These are phyloP conservation scores for Gnomoniopsis smithogilvyi DNA, from an alignment of 2,329 filamentous ascomycete species.

Conservation along the genomic window DNA sequence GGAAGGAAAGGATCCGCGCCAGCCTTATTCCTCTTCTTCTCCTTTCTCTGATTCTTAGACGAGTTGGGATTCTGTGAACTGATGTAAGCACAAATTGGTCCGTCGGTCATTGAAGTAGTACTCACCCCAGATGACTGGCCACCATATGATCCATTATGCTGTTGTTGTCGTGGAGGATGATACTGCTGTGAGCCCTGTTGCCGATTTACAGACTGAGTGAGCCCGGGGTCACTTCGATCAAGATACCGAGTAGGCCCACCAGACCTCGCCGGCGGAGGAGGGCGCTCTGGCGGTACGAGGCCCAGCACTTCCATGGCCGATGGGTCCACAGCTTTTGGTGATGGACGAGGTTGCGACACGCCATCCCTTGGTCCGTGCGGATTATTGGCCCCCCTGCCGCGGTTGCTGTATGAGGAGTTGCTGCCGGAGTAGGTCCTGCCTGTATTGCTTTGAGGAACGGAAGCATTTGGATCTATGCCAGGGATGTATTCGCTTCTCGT, in stretches of 20 bases:
- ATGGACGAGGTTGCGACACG: conserved; percentile 9
- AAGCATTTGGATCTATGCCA: not conserved
- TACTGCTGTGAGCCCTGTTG: conserved; percentile 7
- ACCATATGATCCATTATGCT: not conserved
- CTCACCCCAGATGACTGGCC: conserved; percentile 7
- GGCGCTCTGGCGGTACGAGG: conserved; percentile 42
- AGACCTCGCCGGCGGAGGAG: conserved; percentile 26
- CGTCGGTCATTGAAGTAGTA: not conserved
- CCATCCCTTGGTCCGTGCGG: conserved; percentile 18
- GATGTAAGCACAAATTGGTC: not conserved
- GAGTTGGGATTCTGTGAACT: not conserved
- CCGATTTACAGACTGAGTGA: not conserved
- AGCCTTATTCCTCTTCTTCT: conserved; percentile 32
- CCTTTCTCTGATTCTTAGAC: conserved; percentile 4
- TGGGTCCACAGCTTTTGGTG: conserved; percentile 37
- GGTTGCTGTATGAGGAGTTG: not conserved
- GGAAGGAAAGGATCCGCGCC: conserved; percentile 44
- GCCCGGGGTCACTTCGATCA: not conserved
- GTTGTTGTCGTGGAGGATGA: not conserved
- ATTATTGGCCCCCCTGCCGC: not conserved
- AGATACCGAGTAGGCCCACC: not conserved
- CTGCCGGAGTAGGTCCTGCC: not conserved
- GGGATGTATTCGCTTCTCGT: not conserved
- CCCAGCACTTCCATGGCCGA: conserved; percentile 52
- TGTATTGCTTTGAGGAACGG: not conserved